Evolutionary conservation across 2,329 filamentous ascomycete genomes (phyloP).

Genomic region (Arthrobotrys pseudoclavata): DNA sequence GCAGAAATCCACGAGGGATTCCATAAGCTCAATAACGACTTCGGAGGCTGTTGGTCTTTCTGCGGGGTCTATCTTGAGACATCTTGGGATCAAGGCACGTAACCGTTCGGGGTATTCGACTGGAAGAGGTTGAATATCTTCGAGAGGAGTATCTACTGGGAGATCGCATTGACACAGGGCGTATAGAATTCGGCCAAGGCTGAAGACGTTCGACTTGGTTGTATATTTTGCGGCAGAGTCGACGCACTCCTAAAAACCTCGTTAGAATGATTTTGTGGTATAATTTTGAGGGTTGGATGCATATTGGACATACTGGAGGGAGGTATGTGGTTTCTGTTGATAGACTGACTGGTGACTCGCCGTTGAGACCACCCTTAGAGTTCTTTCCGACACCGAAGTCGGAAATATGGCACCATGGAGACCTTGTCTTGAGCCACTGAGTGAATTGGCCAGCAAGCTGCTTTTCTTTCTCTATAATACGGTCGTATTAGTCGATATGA

Average conservation of each 20-base stretch:
- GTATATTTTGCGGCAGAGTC: conserved; percentile 45
- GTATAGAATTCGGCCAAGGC: conserved; percentile 51
- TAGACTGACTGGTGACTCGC: conserved; percentile 50
- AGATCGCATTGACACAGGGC: conserved; percentile 58
- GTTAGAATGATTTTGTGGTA: not conserved
- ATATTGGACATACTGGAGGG: conserved; percentile 47
- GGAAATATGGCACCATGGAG: conserved; percentile 58
- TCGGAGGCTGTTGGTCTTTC: conserved; percentile 56
- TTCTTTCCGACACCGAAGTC: conserved; percentile 59
- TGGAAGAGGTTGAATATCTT: conserved; percentile 52
- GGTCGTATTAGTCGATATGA: conserved; percentile 12
- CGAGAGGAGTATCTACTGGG: conserved; percentile 43
- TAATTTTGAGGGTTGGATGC: not conserved
- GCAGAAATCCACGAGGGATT: conserved; percentile 47
- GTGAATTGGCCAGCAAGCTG: conserved; percentile 52
- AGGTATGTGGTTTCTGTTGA: conserved; percentile 56
- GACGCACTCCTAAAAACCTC: conserved; percentile 32
- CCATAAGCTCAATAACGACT: conserved; percentile 56
- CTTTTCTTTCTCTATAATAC: conserved; percentile 54
- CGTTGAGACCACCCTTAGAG: conserved; percentile 49
- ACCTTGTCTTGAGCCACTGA: conserved; percentile 57
- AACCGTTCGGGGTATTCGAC: conserved; percentile 57
- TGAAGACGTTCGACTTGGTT: conserved; percentile 58
- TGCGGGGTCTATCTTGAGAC: conserved; percentile 48
- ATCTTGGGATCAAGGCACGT: conserved; percentile 51